phyloP scores from a whole-genome alignment of 306 rosid genomes.

The Cucurbita pepo region DNA sequence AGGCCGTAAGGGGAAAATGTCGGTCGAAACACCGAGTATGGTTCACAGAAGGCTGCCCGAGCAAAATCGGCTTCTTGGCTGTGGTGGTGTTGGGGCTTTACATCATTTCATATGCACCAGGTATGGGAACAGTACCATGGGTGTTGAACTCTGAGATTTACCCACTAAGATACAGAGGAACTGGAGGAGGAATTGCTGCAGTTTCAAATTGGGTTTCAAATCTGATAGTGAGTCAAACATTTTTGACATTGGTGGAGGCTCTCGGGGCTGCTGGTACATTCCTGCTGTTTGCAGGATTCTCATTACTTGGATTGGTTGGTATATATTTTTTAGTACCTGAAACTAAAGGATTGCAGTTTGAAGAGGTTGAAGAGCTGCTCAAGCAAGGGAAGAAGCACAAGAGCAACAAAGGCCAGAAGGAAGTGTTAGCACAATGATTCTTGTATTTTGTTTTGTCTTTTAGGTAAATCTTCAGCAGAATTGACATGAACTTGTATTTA shows the following conservation, averaged over 20 bases:
- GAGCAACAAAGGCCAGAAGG: neutral
- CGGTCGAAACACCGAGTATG: slow-evolving; percentile 27
- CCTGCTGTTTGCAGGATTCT: slow-evolving; percentile 54
- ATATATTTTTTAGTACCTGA: slow-evolving; percentile 44
- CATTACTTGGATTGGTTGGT: slow-evolving; percentile 32
- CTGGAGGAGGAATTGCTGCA: slow-evolving; percentile 77
- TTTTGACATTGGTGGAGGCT: slow-evolving; percentile 37
- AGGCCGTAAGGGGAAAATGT: slow-evolving; percentile 17
- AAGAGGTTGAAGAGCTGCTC: slow-evolving; percentile 55
- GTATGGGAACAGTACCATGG: slow-evolving; percentile 83
- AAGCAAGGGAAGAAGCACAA: slow-evolving; percentile 16
- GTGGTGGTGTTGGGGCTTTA: slow-evolving; percentile 51
- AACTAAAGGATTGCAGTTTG: slow-evolving; percentile 50
- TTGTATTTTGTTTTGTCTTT: neutral
- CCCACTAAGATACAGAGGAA: slow-evolving; percentile 55
- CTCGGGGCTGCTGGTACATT: slow-evolving; percentile 56
- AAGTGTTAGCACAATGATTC: neutral
- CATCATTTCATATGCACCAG: slow-evolving; percentile 55
- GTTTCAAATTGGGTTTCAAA: slow-evolving; percentile 67
- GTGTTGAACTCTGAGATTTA: slow-evolving; percentile 72
- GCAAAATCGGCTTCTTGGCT: slow-evolving; percentile 47
- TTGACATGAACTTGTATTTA: neutral
- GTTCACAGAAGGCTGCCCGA: slow-evolving; percentile 67
- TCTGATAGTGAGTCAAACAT: slow-evolving; percentile 54
- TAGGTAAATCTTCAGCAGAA: neutral